Base-by-base conservation (phyloP, 176 grass and related monocot species). In the Avena eriantha region DNA sequence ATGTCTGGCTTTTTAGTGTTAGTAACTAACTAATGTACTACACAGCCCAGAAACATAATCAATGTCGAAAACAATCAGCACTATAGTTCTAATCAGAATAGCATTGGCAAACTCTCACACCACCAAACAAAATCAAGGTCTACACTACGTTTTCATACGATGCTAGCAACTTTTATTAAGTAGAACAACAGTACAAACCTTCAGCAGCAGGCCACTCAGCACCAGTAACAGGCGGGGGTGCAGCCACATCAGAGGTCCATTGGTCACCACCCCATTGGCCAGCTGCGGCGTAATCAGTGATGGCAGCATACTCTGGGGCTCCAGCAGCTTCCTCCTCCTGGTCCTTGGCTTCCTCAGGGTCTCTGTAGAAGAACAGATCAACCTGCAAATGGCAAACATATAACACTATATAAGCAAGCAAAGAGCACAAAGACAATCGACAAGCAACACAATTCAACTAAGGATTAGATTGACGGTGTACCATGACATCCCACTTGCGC, bases 331-430 rank as follows among this genome's bases (percentile, higher is more conserved):
- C 92, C 79, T 92, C 94, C 81, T 97, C 95, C n/a, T 89, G 84
- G 29, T 97, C 95, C 90, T 97, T 97, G 34, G 93, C 91, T 83
- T 97, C 95, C 81, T 97, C 95, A n/a, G 95, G 95, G 65, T 97
- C 93, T 84, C 95, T 93, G 56, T 95, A 97, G 87, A 97, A 97
- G 60, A 97, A 97, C 63, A 97, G 56, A 73, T 97, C 95, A 47
- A 97, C 95, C 95, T 97, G 80, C 84, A 74, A 74, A 71, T 8
- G 54, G 26, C 2, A 75, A 50, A 78, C 57, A 67, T 6, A 29
- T 2, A 29, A 29, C 29, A 56, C 13, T 10, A 4, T 41, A 79
- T 79, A 72, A 87, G 47, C 48, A 66, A 21, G 19, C 53, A 18
- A 63, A 21, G 3, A 13, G 35, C 11, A 39, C 29, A 35, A 77